phyloP scores from a whole-genome alignment of 441 rosid genomes.

The Populus hybrid region DNA sequence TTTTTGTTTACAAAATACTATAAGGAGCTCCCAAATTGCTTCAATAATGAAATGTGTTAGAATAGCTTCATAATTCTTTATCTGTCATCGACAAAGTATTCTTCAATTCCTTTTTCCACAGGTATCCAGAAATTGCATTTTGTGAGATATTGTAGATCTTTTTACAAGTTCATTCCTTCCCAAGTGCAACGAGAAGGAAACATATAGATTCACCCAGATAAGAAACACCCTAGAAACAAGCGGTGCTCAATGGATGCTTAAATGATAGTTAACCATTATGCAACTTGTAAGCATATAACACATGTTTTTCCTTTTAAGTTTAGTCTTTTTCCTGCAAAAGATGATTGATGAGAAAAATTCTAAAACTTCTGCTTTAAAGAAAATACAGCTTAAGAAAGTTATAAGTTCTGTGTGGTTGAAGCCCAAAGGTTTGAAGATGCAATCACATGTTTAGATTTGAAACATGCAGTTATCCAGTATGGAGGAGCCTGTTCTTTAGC shows the following conservation, averaged over 20 bases:
- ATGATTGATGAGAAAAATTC: background rate
- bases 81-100: background rate
- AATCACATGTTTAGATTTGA: conserved; percentile 1
- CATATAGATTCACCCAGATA: background rate
- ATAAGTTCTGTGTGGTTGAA: background rate
- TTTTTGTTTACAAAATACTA: background rate
- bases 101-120: background rate
- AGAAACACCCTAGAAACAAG: background rate
- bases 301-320: background rate
- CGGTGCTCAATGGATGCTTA: background rate
- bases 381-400: background rate
- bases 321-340: background rate
- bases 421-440: background rate
- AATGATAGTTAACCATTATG: background rate
- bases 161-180: background rate
- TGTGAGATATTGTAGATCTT: background rate
- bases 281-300: background rate
- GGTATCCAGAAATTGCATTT: background rate
- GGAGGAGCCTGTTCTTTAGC: conserved; percentile 1
- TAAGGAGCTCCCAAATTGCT: background rate
- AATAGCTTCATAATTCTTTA: background rate
- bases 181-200: background rate
- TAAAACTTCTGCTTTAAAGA: background rate
- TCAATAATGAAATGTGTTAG: background rate
- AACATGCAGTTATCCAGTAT: background rate